Evolutionary conservation across 176 grass and related monocot species (phyloP), one percentile per base, ranked within the genome.

Genomic region (Phyllostachys edulis): DNA sequence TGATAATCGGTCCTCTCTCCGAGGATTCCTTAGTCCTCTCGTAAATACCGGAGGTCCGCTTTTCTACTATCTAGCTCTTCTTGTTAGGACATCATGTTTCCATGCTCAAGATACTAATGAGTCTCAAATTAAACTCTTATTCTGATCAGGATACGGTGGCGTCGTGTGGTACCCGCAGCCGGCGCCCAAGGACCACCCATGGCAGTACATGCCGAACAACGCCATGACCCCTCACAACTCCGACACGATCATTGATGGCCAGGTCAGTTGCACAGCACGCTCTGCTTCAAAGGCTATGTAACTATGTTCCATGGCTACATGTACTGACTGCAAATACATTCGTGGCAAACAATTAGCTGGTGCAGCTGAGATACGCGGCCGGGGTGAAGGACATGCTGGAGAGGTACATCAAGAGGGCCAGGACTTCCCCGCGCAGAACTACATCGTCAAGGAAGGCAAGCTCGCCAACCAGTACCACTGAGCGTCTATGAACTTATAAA

Each of bases 221-320:
- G 94, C 94, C 57, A 97, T 93, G 94, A 94, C 94, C 38, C 92
- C 94, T 46, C 92, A 97, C 71, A 91, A 85, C 49, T 97, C 94
- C 63, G 92, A 92, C 41, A 97, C 92, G n/a, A 97, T 92, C 73
- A 97, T 94, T 40, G 94, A 97, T 81, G 92, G 34, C 3, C 94
- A 97, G 80, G 94, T 94, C 26, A 73, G 66, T 63, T 74, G 29
- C 68, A 54, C 71, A 67, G 7, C 67, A 17, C 51, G 8, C 41
- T 76, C 46, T 54, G 37, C 54, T 72, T 46, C 1, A n/a, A n/a
- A n/a, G 41, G 26, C 59, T 47, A 64, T 49, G 46, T 49, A 49
- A 15, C 46, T 5, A 49, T 62, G 38, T 1, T 63, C 24, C 41
- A 78, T 34, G 41, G 39, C 5, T 32, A 14, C 26, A 62, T 23